Evolutionary conservation across 1,284 basidiomycete species (phyloP).

Genomic region (Cryptococcus maquisensis): DNA sequence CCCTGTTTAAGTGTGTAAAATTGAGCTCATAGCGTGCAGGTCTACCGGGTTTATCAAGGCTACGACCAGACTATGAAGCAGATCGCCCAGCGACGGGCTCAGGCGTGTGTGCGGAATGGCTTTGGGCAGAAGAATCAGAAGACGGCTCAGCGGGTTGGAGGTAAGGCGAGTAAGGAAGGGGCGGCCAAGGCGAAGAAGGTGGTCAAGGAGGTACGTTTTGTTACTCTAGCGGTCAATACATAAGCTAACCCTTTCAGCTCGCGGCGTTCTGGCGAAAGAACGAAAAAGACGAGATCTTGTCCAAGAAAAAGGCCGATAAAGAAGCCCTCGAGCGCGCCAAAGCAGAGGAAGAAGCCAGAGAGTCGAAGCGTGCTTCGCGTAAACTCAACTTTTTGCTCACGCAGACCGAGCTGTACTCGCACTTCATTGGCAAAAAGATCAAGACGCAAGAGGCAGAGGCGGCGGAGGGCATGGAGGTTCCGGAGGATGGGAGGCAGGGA

Average conservation of each 20-base stretch:
- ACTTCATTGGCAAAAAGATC: slow-evolving; percentile 98
- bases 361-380: slow-evolving; percentile 88
- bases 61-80: slow-evolving; percentile 61
- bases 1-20: not conserved
- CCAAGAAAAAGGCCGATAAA: slow-evolving; percentile 89
- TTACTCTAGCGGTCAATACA: not conserved
- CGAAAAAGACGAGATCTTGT: slow-evolving; percentile 85
- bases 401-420: slow-evolving; percentile 97
- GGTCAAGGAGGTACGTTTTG: slow-evolving; percentile 36
- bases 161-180: slow-evolving; percentile 80
- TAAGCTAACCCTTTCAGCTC: slow-evolving; percentile 57
- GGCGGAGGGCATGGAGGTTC: slow-evolving; percentile 40
- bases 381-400: slow-evolving; percentile 99
- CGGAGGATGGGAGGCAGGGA: slow-evolving; percentile 16
- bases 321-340: slow-evolving; percentile 85
- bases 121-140: slow-evolving; percentile 76
- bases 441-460: slow-evolving; percentile 87
- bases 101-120: slow-evolving; percentile 58
- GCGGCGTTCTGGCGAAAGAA: slow-evolving; percentile 97
- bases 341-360: slow-evolving; percentile 93
- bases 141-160: slow-evolving; percentile 69
- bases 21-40: slow-evolving; percentile 50
- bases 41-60: slow-evolving; percentile 68
- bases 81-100: slow-evolving; percentile 27
- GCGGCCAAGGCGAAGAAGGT: slow-evolving; percentile 62